Evolutionary conservation across 75 land plant genomes (phyloP).

Genomic region (Cryptomeria japonica): DNA sequence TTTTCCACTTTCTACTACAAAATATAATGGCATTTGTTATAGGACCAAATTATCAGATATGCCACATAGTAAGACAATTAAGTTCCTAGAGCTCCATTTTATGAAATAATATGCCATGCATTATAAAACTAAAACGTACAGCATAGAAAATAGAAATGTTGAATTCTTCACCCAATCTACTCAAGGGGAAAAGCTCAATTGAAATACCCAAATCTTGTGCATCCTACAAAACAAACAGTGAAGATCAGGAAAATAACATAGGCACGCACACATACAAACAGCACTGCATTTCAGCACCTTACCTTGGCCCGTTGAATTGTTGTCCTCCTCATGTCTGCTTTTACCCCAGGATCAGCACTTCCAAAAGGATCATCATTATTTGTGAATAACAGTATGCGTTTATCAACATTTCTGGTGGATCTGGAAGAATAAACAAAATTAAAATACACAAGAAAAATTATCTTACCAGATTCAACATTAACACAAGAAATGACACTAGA

Average conservation of each 20-base stretch:
- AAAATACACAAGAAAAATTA: not conserved
- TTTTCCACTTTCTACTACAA: not conserved
- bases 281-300: slow-evolving; percentile 7
- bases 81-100: not conserved
- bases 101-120: not conserved
- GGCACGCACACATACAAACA: not conserved
- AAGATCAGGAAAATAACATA: not conserved
- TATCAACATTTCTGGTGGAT: slow-evolving; percentile 68
- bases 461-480: slow-evolving; percentile 1
- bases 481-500: slow-evolving; percentile 5
- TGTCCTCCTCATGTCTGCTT: slow-evolving; percentile 83
- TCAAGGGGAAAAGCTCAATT: slow-evolving; percentile 80
- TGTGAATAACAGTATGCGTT: slow-evolving; percentile 83
- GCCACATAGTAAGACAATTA: not conserved
- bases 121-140: slow-evolving; percentile 35
- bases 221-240: slow-evolving; percentile 49
- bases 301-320: slow-evolving; percentile 95
- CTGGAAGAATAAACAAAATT: slow-evolving; percentile 31
- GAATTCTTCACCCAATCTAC: slow-evolving; percentile 64
- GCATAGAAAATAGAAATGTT: slow-evolving; percentile 71
- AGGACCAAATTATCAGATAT: not conserved
- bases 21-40: not conserved
- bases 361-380: slow-evolving; percentile 98
- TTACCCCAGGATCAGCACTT: slow-evolving; percentile 43
- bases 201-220: slow-evolving; percentile 91